Evolutionary conservation across 345 rosid genomes (phyloP).

Genomic region (Citrus reticulata): DNA sequence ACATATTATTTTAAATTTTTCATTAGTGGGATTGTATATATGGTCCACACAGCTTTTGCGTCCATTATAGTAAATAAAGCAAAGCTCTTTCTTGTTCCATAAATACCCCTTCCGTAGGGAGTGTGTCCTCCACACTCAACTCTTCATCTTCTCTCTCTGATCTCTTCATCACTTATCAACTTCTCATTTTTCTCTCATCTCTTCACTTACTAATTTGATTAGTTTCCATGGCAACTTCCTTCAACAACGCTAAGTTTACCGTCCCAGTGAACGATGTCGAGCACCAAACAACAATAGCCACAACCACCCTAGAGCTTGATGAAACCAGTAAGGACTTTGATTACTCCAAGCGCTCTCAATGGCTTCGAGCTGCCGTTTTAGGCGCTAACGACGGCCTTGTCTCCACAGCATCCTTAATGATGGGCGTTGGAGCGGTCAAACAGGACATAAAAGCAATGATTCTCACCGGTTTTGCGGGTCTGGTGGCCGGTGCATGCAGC

Average conservation of each 20-base stretch:
- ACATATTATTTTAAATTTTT: too few species aligned
- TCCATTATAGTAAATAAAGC: conserved; percentile 22
- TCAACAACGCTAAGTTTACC: conserved; percentile 25
- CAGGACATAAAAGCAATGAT: conserved; percentile 80
- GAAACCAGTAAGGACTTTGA: conserved; percentile 30
- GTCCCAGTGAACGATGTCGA: conserved; percentile 35
- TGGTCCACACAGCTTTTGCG: conserved; percentile 33
- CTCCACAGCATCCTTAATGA: conserved; percentile 83
- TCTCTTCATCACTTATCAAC: not conserved
- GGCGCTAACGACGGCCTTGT: conserved; percentile 94
- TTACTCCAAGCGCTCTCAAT: conserved; percentile 81
- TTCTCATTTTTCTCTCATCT: not conserved
- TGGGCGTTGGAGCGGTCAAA: conserved; percentile 90
- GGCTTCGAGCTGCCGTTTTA: conserved; percentile 93
- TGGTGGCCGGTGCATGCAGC: conserved; percentile 94
- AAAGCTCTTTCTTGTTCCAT: conserved; percentile 25
- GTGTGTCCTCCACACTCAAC: conserved; percentile 67
- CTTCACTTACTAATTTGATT: too few species aligned
- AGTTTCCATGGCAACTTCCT: conserved; percentile 27
- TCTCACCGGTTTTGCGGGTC: conserved; percentile 82
- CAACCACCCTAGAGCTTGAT: conserved; percentile 20
- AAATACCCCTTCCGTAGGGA: conserved; percentile 44
- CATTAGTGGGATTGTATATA: conserved; percentile 24
- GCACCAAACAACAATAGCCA: conserved; percentile 15
- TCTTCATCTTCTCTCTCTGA: conserved; percentile 18